These are phyloP conservation scores for Mycena floridula DNA, from an alignment of 768 basidiomycete species.

Conservation along the genomic window DNA sequence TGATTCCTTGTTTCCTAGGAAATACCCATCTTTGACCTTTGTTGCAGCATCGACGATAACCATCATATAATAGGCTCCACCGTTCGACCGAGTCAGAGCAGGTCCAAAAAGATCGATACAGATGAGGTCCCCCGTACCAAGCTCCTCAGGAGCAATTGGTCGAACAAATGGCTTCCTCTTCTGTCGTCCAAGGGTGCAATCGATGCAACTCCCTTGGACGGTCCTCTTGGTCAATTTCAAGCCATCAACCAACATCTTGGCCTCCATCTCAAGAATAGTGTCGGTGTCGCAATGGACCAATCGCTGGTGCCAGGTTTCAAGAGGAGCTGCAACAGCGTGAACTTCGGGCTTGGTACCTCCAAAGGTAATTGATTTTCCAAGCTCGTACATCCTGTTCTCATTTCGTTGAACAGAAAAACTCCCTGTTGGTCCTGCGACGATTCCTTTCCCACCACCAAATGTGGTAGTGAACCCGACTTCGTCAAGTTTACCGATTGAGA, in stretches of 20 bases:
- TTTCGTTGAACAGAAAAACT: too few species aligned
- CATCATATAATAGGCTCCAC: not conserved
- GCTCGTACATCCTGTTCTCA: too few species aligned
- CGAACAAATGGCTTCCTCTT: not conserved
- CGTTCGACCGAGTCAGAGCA: not conserved
- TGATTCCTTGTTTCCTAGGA: not conserved
- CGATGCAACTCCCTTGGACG: not conserved
- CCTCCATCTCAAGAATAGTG: too few species aligned
- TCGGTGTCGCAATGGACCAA: too few species aligned
- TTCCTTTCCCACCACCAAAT: not conserved
- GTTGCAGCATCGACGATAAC: not conserved
- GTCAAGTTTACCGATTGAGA: slow-evolving; percentile 13
- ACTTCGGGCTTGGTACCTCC: too few species aligned
- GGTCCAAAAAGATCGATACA: slow-evolving; percentile 1
- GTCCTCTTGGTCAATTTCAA: not conserved
- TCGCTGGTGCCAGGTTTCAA: too few species aligned
- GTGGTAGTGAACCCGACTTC: slow-evolving; percentile 2
- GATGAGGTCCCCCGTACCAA: not conserved
- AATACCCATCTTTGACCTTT: not conserved
- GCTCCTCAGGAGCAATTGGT: not conserved
- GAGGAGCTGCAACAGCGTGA: too few species aligned
- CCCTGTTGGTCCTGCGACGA: not conserved
- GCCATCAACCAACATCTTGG: not conserved
- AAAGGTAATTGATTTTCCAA: not conserved
- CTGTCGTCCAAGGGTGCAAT: not conserved